Evolutionary conservation across 768 basidiomycete species (phyloP), one percentile per base, ranked within the genome.

Genomic region (Termitomyces sp.): DNA sequence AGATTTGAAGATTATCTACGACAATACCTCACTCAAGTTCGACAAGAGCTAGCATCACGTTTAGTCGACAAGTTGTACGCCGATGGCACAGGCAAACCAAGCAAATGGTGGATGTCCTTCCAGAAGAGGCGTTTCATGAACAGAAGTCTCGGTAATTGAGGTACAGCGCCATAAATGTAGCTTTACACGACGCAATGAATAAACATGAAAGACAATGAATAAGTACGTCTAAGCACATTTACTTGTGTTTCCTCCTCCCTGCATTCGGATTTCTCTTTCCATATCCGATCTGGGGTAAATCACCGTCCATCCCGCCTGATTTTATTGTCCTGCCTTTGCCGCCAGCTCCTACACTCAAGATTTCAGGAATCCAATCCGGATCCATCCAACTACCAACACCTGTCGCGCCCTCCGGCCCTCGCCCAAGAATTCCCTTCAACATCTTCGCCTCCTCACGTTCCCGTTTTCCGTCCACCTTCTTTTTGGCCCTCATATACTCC

Each of bases 101-200:
- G 90, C 80, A 99, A 99, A 73, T 99, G 97, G 97, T 99, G 97
- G 97, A 96, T 98, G 93, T 90, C 92, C 22, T 99, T 98, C 85
- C 94, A 95, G 73, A 98, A 97, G 83, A 83, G 95, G 69, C 84
- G 92, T 26, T 94, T 94, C 83, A 94, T 94, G 92, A 92, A 92
- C 75, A 86, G 92, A 69, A 92, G 90, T 71, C 71, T 93, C 70
- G 87, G 85, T 58, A 80, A 82, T 68, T 89, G 78, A 74, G 61
- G 63, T 70, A 66, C 53, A 64, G 49, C 66, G 64, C 64, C 60
- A 47, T 22, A 46, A 65, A 32, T 10, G 16, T 51, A 51, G 51
- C 47, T 46, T 54, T 53, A 53, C 63, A 59, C 44, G 51, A 63
- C 20, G 61, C 53, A 47, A 57, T 45, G 54, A 45, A 64, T 53